Conservation (phyloP, 495 filamentous ascomycete genomes). For the Trichoderma erinaceum region DNA sequence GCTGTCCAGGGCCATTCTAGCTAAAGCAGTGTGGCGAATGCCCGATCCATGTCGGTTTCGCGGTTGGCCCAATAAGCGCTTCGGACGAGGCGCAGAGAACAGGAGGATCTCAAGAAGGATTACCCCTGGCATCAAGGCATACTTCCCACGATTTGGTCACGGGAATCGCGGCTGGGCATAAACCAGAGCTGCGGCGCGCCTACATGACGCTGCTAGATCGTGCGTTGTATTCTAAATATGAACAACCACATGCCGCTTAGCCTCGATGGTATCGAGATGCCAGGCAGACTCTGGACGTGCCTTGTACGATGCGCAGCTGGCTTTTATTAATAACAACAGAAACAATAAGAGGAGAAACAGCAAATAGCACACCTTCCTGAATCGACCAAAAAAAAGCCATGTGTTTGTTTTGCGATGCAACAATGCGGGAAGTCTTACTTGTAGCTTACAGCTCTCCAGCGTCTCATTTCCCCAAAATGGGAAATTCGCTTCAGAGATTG, state of each 20-base stretch:
- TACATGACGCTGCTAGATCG: slow-evolving; percentile 1
- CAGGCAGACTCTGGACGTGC: background rate
- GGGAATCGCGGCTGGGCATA: slow-evolving; percentile 6
- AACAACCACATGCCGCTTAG: background rate
- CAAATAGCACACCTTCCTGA: too few species aligned
- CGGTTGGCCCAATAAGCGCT: slow-evolving; percentile 13
- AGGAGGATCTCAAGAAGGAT: slow-evolving; percentile 6
- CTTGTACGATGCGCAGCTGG: background rate
- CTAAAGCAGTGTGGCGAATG: slow-evolving; percentile 3
- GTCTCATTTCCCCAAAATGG: background rate
- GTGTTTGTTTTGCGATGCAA: too few species aligned
- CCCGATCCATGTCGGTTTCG: background rate
- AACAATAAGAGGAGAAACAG: background rate
- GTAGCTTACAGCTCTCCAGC: too few species aligned
- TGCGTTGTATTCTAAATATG: slow-evolving; percentile 4
- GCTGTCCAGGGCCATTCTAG: background rate
- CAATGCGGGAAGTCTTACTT: too few species aligned
- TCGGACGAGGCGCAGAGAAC: background rate
- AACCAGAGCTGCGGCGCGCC: background rate
- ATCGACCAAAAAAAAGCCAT: too few species aligned
- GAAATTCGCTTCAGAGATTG: background rate
- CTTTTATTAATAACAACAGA: background rate
- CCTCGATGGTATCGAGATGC: background rate
- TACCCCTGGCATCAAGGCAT: slow-evolving; percentile 13
- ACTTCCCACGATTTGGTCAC: slow-evolving; percentile 1